Evolutionary conservation across 768 basidiomycete genomes (phyloP).

Genomic region (Floccularia luteovirens): DNA sequence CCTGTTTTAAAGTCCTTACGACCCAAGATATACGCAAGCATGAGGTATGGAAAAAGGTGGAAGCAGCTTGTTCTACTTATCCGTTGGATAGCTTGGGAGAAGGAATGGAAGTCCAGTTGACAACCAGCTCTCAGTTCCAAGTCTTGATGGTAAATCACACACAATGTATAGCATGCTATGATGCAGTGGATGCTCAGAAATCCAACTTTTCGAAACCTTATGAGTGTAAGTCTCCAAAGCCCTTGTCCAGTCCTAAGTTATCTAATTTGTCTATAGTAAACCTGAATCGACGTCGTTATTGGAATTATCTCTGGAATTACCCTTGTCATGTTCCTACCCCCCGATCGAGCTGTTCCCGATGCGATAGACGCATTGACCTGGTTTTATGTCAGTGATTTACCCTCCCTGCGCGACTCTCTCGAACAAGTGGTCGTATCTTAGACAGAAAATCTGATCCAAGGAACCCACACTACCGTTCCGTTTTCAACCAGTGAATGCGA

Average conservation of each 20-base stretch:
- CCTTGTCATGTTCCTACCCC: constrained; percentile 37
- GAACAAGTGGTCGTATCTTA: constrained; percentile 5
- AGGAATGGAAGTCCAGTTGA: constrained; percentile 37
- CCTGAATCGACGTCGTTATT: constrained; percentile 39
- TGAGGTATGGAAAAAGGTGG: constrained; percentile 19
- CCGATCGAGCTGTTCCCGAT: constrained; percentile 30
- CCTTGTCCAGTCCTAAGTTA: too few relatives aligned
- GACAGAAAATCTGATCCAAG: constrained; percentile 43
- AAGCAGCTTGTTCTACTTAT: constrained; percentile 18
- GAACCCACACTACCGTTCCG: constrained; percentile 34
- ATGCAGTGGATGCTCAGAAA: constrained; percentile 21
- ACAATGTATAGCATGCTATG: constrained; percentile 37
- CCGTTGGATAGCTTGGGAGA: constrained; percentile 22
- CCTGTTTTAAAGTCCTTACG: constrained; percentile 28
- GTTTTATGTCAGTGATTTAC: constrained; percentile 28
- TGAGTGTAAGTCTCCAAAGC: constrained; percentile 11
- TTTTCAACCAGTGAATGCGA: constrained; percentile 50
- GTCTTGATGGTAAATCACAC: constrained; percentile 37
- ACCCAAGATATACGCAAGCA: constrained; percentile 44
- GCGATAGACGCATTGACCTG: constrained; percentile 43
- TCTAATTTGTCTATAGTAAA: constrained; percentile 21
- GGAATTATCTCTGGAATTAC: constrained; percentile 44
- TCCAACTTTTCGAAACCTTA: constrained; percentile 15
- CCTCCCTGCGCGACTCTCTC: not conserved
- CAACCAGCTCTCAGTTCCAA: not conserved